Percentiles rank a stretch among this genome's conserved stretches.
These are phyloP conservation scores for Graphium sp. DNA, from an alignment of 2,329 filamentous ascomycete genomes.

Conservation along the genomic window DNA sequence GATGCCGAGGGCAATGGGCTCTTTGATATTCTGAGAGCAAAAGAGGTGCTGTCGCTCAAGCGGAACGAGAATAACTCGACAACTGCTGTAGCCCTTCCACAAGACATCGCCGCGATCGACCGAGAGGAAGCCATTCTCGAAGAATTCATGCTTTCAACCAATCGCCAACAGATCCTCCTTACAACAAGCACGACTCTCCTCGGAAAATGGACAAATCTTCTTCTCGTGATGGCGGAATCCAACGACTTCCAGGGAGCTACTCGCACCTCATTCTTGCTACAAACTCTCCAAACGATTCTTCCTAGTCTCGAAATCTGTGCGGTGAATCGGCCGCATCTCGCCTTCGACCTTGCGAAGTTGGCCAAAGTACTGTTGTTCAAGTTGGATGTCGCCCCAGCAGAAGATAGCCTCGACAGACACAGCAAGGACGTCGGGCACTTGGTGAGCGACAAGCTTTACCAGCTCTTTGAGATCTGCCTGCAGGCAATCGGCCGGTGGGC, in stretches of 20 bases:
- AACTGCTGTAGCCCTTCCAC: constrained; percentile 28
- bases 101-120: constrained; percentile 32
- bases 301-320: constrained; percentile 73
- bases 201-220: constrained; percentile 67
- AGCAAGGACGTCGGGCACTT: constrained; percentile 44
- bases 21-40: constrained; percentile 55
- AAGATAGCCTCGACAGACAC: constrained; percentile 19
- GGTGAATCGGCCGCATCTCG: constrained; percentile 49
- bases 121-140: constrained; percentile 43
- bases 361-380: constrained; percentile 56
- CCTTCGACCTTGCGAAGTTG: constrained; percentile 62
- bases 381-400: constrained; percentile 36
- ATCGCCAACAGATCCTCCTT: constrained; percentile 42
- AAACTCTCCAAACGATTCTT: constrained; percentile 72
- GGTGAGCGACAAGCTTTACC: constrained; percentile 75
- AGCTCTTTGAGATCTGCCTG: constrained; percentile 78
- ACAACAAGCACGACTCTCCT: constrained; percentile 50
- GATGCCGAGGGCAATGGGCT: constrained; percentile 38
- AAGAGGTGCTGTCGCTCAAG: constrained; percentile 57
- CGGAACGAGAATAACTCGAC: constrained; percentile 40
- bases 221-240: constrained; percentile 68
- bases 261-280: constrained; percentile 64
- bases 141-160: constrained; percentile 43
- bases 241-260: constrained; percentile 62
- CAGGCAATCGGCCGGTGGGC: constrained; percentile 61